Evolutionary conservation across 805 yeast genomes (phyloP), one percentile per base, ranked within the genome.

Genomic region (Schwanniomyces vanrijiae): DNA sequence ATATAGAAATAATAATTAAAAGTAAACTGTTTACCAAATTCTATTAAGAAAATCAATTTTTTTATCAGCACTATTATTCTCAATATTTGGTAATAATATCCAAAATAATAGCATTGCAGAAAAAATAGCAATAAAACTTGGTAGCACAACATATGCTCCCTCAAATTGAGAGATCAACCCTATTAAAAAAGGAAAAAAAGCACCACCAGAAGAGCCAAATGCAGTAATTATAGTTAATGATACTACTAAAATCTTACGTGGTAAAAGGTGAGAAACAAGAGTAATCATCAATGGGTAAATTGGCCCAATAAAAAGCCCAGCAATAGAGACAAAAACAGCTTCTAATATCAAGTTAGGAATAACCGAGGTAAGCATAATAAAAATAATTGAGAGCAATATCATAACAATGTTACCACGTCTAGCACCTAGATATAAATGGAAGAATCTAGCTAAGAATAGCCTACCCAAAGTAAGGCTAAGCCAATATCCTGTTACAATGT

Each of bases 401-500:
- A 71, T 51, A n/a, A 77, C 39, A 10, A 70, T 52, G 35, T 77
- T 73, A 2, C 75, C 70, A 48, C 81, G 60, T 49, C 80, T 65
- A 5, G 72, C 71, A 3, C 83, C 83, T n/a, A 74, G 37, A 10
- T 50, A 42, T 39, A 63, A 64, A 44, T 73, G 72, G 13, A 75
- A 54, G 1, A 59, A 51, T 16, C 71, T 62, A 0, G 82, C 77
- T 7, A 86, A 63, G 3, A 70, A 51, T 38, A 86, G 62, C 49
- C 92, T 68, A 0, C 92, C 92, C 13, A 76, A 49, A 0, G 90
- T 82, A 18, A 86, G 61, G 0, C 92, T 92, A 20, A 77, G 76
- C 90, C 90, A 86, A 58, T 77, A 85, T 13, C 88, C 84, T 4
- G 89, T 77, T 0, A 86, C 81, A 11, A 83, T 80, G 55, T 80